Conservation (phyloP, 441 rosid species). For the Omphalea diandra region DNA sequence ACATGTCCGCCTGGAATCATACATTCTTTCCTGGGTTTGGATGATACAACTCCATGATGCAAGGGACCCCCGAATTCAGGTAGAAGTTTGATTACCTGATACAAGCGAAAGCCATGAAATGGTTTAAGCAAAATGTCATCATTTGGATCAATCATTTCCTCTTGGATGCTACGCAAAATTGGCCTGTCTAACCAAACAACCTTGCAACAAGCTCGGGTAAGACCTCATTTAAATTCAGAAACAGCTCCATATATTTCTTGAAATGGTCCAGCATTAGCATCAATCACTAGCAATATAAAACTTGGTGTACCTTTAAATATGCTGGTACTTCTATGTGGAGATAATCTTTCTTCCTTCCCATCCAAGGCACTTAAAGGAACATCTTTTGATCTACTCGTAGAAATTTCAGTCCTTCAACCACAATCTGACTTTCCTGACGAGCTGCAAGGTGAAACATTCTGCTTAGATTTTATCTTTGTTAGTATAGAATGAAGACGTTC, state of each 20-base stretch:
- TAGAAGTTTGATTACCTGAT: slow-evolving; percentile 41
- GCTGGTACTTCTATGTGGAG: slow-evolving; percentile 22
- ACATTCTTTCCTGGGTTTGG: slow-evolving; percentile 17
- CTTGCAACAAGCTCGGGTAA: slow-evolving; percentile 35
- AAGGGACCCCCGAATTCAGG: slow-evolving; percentile 55
- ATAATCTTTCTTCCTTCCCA: slow-evolving; percentile 31
- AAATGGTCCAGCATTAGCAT: slow-evolving; percentile 51
- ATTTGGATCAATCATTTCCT: slow-evolving; percentile 20
- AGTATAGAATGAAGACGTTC: slow-evolving; percentile 34
- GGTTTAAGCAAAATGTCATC: slow-evolving; percentile 55
- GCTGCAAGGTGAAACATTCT: slow-evolving; percentile 36
- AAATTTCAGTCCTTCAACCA: slow-evolving; percentile 31
- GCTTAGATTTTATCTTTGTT: slow-evolving; percentile 34
- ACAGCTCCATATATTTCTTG: slow-evolving; percentile 35
- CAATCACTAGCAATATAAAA: slow-evolving; percentile 58
- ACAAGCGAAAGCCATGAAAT: slow-evolving; percentile 72
- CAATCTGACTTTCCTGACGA: slow-evolving; percentile 41
- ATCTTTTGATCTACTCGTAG: slow-evolving; percentile 35
- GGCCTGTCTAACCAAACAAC: slow-evolving; percentile 79
- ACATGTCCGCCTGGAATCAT: background rate
- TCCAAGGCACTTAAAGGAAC: slow-evolving; percentile 43
- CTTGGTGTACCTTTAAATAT: slow-evolving; percentile 19
- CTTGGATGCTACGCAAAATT: slow-evolving; percentile 22
- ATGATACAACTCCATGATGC: slow-evolving; percentile 14
- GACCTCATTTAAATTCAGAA: slow-evolving; percentile 43